Conservation (phyloP, 176 grass and related monocot genomes). For the Oryza coarctata region DNA sequence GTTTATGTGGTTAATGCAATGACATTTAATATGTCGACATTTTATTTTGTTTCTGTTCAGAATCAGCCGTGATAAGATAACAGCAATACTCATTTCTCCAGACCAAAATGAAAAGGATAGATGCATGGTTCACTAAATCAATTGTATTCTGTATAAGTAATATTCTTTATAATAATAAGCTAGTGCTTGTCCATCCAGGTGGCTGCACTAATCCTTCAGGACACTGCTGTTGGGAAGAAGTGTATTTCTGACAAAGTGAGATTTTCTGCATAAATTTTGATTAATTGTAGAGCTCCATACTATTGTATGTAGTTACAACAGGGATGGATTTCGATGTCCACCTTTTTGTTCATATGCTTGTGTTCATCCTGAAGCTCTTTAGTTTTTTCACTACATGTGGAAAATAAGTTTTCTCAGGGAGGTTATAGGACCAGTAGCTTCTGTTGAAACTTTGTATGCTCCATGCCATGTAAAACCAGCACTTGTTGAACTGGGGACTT, state of each 20-base stretch:
- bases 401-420: background rate
- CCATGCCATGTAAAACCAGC: slow-evolving; percentile 8
- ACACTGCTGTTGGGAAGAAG: slow-evolving; percentile 83
- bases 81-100: slow-evolving; percentile 21
- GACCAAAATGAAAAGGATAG: background rate
- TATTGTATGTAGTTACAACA: slow-evolving; percentile 17
- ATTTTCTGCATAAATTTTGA: background rate
- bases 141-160: slow-evolving; percentile 1
- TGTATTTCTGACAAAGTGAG: slow-evolving; percentile 76
- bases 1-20: background rate
- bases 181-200: slow-evolving; percentile 53
- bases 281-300: background rate
- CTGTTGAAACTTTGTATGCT: background rate
- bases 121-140: slow-evolving; percentile 11
- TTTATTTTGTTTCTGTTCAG: slow-evolving; percentile 5
- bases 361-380: background rate
- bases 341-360: background rate
- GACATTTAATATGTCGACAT: background rate
- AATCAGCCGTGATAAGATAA: slow-evolving; percentile 11
- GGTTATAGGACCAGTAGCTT: background rate
- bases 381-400: background rate
- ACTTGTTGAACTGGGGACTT: background rate
- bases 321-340: background rate
- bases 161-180: slow-evolving; percentile 26
- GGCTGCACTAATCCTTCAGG: slow-evolving; percentile 69